phyloP scores from a whole-genome alignment of 495 filamentous ascomycete species.

The Mytilinidion resinicola region DNA sequence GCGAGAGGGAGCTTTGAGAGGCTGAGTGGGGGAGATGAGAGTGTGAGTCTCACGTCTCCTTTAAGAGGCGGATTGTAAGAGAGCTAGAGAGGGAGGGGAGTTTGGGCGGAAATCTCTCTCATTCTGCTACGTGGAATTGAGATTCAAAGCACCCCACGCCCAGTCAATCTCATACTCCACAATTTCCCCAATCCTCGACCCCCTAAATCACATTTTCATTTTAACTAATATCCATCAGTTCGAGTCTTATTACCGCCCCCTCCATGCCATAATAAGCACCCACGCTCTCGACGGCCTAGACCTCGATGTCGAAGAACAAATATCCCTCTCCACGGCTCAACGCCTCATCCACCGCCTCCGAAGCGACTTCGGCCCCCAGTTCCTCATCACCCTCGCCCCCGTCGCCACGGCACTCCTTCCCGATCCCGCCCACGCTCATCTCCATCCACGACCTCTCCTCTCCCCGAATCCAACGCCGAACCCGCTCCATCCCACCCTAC shows the following conservation, averaged over 20 bases:
- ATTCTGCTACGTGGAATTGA: too few relatives aligned
- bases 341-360: conserved; percentile 39
- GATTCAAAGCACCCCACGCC: background rate
- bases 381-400: conserved; percentile 42
- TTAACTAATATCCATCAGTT: conserved; percentile 24
- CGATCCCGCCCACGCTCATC: conserved; percentile 13
- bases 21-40: conserved; percentile 31
- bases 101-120: background rate
- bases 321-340: conserved; percentile 26
- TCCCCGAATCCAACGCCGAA: conserved; percentile 14
- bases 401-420: conserved; percentile 39
- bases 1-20: conserved; percentile 38
- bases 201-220: background rate
- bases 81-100: background rate
- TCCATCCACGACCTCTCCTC: conserved; percentile 8
- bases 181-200: background rate
- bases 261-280: conserved; percentile 31
- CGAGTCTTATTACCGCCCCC: conserved; percentile 39
- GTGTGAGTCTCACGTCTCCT: conserved; percentile 4
- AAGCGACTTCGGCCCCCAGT: conserved; percentile 40
- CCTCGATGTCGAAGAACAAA: conserved; percentile 42
- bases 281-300: conserved; percentile 40
- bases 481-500: conserved; percentile 22
- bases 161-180: background rate
- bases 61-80: too few relatives aligned